Conservation (phyloP, 352 stramenopile genomes). For the Phytophthora melonis region DNA sequence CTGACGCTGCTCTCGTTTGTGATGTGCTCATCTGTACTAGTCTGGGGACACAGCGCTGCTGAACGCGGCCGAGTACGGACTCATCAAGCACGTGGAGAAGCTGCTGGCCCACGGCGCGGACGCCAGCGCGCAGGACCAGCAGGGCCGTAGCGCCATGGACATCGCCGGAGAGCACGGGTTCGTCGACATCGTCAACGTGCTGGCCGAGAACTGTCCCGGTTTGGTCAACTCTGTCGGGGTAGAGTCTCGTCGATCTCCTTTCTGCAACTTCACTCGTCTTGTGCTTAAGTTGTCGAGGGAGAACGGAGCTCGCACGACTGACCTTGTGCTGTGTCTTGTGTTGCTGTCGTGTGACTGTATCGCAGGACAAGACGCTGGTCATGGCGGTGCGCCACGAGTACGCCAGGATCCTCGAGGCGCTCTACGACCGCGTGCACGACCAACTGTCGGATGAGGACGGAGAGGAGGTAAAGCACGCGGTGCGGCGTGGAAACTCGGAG, state of each 20-base stretch:
- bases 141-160: constrained; percentile 44
- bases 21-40: background rate
- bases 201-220: constrained; percentile 27
- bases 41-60: constrained; percentile 50
- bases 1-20: no score
- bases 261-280: background rate
- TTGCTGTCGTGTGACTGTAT: background rate
- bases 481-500: no score
- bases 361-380: constrained; percentile 30
- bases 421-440: constrained; percentile 29
- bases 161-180: constrained; percentile 56
- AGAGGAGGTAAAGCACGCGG: no score
- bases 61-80: constrained; percentile 47
- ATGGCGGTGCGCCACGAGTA: constrained; percentile 35
- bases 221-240: constrained; percentile 32
- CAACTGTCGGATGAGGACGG: constrained; percentile 1
- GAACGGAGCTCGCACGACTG: background rate
- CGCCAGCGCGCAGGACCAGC: constrained; percentile 29
- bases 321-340: no score
- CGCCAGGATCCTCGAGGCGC: constrained; percentile 15
- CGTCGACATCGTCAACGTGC: constrained; percentile 43
- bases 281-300: background rate
- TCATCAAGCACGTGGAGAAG: constrained; percentile 60
- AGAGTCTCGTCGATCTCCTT: constrained; percentile 10
- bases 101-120: constrained; percentile 49